phyloP scores from a whole-genome alignment of 1,139 yeast genomes.

The Hyphopichia burtonii region DNA sequence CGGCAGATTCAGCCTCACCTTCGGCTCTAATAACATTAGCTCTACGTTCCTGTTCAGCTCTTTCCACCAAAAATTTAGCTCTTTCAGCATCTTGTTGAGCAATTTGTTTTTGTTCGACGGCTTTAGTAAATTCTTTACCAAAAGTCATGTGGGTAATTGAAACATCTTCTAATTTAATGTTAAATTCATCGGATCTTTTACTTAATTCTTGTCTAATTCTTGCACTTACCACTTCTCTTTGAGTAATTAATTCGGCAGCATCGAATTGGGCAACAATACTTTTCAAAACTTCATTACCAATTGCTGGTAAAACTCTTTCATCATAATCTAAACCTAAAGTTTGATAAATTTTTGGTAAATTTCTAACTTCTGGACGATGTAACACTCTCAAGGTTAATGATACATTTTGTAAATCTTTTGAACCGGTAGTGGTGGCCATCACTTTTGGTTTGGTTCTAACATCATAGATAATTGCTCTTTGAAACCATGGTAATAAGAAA shows the following conservation, averaged over 20 bases:
- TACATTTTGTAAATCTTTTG: constrained; percentile 95
- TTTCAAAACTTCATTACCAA: constrained; percentile 93
- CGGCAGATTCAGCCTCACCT: constrained; percentile 99
- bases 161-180: constrained; percentile 92
- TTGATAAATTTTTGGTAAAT: constrained; percentile 85
- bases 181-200: constrained; percentile 82
- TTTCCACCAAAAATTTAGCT: constrained; percentile 90
- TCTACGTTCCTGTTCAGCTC: constrained; percentile 96
- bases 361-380: constrained; percentile 87
- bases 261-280: constrained; percentile 97
- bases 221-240: constrained; percentile 91
- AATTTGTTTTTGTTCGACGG: constrained; percentile 98
- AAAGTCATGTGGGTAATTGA: constrained; percentile 98
- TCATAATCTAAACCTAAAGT: constrained; percentile 92
- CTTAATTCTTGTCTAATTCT: constrained; percentile 86
- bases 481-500: constrained; percentile 94
- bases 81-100: constrained; percentile 99
- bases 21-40: constrained; percentile 96
- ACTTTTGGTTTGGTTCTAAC: constrained; percentile 91
- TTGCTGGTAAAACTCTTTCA: constrained; percentile 94
- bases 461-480: constrained; percentile 84
- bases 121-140: constrained; percentile 95
- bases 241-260: constrained; percentile 96
- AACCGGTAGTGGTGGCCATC: constrained; percentile 93
- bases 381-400: constrained; percentile 88